phyloP scores from a whole-genome alignment of 2,329 filamentous ascomycete genomes.

The Aureobasidium mangrovei region DNA sequence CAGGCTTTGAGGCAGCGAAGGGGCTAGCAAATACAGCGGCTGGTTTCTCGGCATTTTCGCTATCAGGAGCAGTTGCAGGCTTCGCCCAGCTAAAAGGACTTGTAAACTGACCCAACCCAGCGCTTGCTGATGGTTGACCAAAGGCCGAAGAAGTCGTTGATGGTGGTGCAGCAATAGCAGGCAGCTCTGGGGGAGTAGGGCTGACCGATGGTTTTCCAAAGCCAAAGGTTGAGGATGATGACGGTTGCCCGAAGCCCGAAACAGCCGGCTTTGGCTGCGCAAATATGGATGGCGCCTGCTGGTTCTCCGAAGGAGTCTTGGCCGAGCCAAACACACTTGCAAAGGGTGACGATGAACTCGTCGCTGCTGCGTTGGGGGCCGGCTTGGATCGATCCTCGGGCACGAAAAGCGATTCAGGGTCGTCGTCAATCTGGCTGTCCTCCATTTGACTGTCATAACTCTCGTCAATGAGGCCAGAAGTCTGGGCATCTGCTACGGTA shows the following conservation, averaged over 20 bases:
- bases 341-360: not conserved
- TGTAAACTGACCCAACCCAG: conserved; percentile 3
- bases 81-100: not conserved
- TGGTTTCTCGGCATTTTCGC: not conserved
- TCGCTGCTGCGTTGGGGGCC: not conserved
- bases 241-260: conserved; percentile 13
- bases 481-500: conserved; percentile 42
- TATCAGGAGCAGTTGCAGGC: not conserved
- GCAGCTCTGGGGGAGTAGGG: not conserved
- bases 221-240: not conserved
- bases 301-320: not conserved
- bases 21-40: not conserved
- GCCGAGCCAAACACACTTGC: not conserved
- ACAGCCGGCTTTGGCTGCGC: not conserved
- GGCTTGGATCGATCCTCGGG: conserved; percentile 22
- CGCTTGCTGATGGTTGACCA: conserved; percentile 15
- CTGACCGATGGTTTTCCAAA: conserved; percentile 14
- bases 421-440: conserved; percentile 25
- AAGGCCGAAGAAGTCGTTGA: conserved; percentile 11
- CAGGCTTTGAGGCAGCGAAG: not conserved
- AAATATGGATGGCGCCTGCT: not conserved
- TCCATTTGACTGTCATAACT: conserved; percentile 25
- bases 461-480: conserved; percentile 41
- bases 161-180: not conserved
- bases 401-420: conserved; percentile 34